These are phyloP conservation scores for Blastocladiella emersonii DNA, from an alignment of 371 early-diverging fungal genomes.

Conservation along the genomic window DNA sequence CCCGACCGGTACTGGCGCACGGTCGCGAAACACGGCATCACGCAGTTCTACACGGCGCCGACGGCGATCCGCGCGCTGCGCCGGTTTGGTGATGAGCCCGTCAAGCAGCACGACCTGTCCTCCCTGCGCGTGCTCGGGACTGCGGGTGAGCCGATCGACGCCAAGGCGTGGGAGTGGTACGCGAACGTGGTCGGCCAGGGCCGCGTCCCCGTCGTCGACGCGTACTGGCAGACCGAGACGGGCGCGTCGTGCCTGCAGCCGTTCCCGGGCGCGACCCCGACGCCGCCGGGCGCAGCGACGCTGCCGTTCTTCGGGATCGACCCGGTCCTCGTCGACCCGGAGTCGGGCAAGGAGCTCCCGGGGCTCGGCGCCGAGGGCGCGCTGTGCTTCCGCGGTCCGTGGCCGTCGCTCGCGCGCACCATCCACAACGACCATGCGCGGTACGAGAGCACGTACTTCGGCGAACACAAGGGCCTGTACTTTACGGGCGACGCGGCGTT, in stretches of 20 bases:
- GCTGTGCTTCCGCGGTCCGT: slow-evolving; percentile 67
- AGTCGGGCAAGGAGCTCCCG: slow-evolving; percentile 46
- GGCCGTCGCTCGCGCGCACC: slow-evolving; percentile 93
- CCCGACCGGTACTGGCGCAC: slow-evolving; percentile 72
- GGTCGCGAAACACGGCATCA: slow-evolving; percentile 73
- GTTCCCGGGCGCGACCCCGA: slow-evolving; percentile 64
- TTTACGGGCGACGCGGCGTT: slow-evolving; percentile 83
- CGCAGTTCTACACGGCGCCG: slow-evolving; percentile 97
- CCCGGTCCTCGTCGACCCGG: slow-evolving; percentile 66
- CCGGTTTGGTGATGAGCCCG: slow-evolving; percentile 68
- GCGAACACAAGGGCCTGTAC: slow-evolving; percentile 70
- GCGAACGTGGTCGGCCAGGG: slow-evolving; percentile 70
- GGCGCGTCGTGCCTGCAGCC: slow-evolving; percentile 88
- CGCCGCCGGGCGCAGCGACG: slow-evolving; percentile 91
- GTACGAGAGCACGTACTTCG: slow-evolving; percentile 80
- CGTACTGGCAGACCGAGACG: slow-evolving; percentile 94
- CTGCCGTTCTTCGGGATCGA: slow-evolving; percentile 95
- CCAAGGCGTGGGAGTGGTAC: slow-evolving; percentile 97
- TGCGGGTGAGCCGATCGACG: slow-evolving; percentile 97
- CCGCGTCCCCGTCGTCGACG: slow-evolving; percentile 88
- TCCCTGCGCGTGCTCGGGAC: slow-evolving; percentile 82
- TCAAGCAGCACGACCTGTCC: slow-evolving; percentile 55
- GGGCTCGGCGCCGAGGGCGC: slow-evolving; percentile 82
- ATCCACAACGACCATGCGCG: slow-evolving; percentile 80
- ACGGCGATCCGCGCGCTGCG: slow-evolving; percentile 93